A percentile compares a stretch with the other conserved stretches of the same genome.
phyloP scores from a whole-genome alignment of 2,329 filamentous ascomycete species.

The Parafenestella ontariensis region DNA sequence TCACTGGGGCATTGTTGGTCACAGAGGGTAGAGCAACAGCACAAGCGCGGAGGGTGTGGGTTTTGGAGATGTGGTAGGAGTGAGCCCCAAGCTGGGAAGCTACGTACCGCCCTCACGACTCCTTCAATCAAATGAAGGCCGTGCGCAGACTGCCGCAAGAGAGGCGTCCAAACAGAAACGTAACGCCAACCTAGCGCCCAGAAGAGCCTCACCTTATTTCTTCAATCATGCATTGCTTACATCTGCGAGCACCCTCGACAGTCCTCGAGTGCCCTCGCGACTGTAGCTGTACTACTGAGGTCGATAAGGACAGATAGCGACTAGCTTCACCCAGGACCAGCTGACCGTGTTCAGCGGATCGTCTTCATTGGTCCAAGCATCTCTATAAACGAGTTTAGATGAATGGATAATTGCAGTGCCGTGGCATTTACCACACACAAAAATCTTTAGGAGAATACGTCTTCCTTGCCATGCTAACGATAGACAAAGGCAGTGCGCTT shows the following conservation, averaged over 20 bases:
- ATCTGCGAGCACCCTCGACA: background rate
- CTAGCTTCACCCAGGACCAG: constrained; percentile 16
- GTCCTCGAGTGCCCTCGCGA: background rate
- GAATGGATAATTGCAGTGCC: background rate
- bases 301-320: constrained; percentile 36
- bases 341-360: background rate
- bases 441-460: background rate
- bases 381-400: background rate
- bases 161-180: constrained; percentile 11
- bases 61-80: constrained; percentile 14
- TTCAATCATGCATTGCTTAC: constrained; percentile 3
- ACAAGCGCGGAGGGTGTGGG: constrained; percentile 12
- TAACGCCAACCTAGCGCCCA: constrained; percentile 15
- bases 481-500: background rate
- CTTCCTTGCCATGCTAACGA: background rate
- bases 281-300: background rate
- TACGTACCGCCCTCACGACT: constrained; percentile 25
- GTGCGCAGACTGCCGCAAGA: constrained; percentile 15
- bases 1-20: constrained; percentile 37
- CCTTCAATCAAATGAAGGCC: constrained; percentile 24
- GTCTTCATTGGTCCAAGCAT: background rate
- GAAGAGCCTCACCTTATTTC: constrained; percentile 9
- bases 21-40: constrained; percentile 10
- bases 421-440: background rate
- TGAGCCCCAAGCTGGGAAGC: constrained; percentile 27